Base-by-base conservation (phyloP, 331 rosid species). In the Cucumis variabilis region DNA sequence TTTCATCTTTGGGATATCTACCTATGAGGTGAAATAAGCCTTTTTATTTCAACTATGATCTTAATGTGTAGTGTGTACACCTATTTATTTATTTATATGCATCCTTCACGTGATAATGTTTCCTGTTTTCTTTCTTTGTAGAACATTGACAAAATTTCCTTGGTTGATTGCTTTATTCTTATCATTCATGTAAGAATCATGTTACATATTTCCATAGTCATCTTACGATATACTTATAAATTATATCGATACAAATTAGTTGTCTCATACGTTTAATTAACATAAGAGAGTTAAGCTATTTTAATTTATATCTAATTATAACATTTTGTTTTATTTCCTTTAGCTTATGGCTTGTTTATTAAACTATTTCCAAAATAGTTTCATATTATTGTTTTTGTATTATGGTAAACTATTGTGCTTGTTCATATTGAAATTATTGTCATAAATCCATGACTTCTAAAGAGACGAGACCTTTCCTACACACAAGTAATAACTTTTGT, bases 121-220 rank as follows among this genome's bases (percentile, higher is more conserved):
- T 86, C 73, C 85, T 91, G 92, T 82, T 15, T 58, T 91, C 20
- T 37, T 83, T 66, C 63, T 84, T 80, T 24, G 91, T 97, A 96
- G 98, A 96, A 96, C 93, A 90, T 96, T 28, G 98, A 96, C 93
- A 96, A 96, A 89, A 96, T 96, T 87, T 96, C 99, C 60, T 89
- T 89, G 75, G 99, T 96, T 88, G 93, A 91, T 86, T 95, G 98
- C 84, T 98, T 98, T 13, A 92, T 96, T 91, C 98, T 96, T 87
- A 94, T 96, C 90, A 94, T 96, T 88, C 99, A 96, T 70, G 99
- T 96, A 94, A 96, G 98, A 27, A 71, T 24, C 23, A 53, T 30
- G 63, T 68, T 69, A 0, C 28, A 20, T 84, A 84, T 91, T 88
- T 89, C 88, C 80, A 23, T 82, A 33, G 87, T 25, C 76, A 60